A percentile compares a stretch with the other conserved stretches of the same genome.
Conservation (phyloP, 2,329 filamentous ascomycete species). For the Pseudogymnoascus sp. region DNA sequence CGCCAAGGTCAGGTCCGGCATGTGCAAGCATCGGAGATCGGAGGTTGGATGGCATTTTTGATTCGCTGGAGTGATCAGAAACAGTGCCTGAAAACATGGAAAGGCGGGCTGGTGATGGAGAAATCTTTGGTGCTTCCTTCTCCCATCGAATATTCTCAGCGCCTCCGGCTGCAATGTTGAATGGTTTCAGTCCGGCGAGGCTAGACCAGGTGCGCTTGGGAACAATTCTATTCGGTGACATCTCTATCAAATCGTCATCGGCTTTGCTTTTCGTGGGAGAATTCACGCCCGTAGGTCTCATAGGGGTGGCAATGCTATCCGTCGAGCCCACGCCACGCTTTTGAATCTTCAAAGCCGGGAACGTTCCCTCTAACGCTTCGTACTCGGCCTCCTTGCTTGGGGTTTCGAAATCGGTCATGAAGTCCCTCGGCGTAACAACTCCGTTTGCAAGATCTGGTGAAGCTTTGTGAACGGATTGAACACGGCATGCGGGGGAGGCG, state of each 20-base stretch:
- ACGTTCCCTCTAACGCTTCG: neutral
- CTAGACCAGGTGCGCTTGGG: neutral
- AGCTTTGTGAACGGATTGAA: no score
- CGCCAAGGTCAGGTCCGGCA: neutral
- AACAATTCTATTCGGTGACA: neutral
- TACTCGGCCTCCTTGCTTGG: neutral
- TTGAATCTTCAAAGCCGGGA: neutral
- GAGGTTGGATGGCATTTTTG: neutral
- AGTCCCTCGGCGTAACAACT: neutral
- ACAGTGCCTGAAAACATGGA: neutral
- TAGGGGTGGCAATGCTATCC: neutral
- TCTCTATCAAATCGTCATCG: neutral
- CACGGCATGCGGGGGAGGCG: neutral
- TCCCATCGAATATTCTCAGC: neutral
- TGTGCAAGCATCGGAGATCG: neutral
- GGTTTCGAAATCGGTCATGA: neutral
- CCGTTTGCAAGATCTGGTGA: no score
- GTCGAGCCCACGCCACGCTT: neutral
- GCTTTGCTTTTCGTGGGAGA: neutral
- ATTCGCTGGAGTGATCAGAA: neutral
- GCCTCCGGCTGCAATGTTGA: neutral
- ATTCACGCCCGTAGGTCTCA: neutral
- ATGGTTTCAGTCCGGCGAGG: neutral
- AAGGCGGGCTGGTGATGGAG: neutral
- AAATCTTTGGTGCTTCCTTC: neutral